Conservation (phyloP, 169 alveolate genomes). For the Amoebophrya sp. region DNA sequence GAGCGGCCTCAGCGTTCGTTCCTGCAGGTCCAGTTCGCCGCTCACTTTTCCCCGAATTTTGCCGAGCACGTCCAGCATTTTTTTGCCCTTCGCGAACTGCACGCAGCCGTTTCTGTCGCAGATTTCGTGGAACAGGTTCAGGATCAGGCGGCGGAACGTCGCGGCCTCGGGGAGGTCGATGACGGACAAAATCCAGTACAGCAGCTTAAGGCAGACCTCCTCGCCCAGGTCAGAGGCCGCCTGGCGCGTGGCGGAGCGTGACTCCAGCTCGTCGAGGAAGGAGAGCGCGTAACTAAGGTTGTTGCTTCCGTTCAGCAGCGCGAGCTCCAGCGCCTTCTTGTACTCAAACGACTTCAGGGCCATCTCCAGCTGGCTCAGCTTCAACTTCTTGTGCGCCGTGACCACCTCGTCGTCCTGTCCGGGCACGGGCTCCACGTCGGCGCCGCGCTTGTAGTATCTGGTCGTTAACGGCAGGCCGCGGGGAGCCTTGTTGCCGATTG, state of each 20-base stretch:
- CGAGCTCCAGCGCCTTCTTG: not conserved
- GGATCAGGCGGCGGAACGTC: not conserved
- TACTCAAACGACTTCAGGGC: not conserved
- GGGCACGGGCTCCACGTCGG: too few species aligned
- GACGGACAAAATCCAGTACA: not conserved
- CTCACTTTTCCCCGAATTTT: not conserved
- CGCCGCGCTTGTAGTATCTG: not conserved
- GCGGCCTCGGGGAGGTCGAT: not conserved
- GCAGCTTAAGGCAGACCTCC: too few species aligned
- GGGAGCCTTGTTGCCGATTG: not conserved
- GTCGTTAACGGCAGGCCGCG: not conserved
- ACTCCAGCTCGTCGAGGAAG: not conserved
- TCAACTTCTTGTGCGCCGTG: not conserved
- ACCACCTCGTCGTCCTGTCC: not conserved
- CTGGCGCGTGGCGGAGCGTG: not conserved
- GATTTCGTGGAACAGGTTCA: not conserved
- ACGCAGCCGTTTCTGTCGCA: not conserved
- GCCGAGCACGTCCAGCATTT: too few species aligned
- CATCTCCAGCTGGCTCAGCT: not conserved
- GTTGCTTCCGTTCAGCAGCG: not conserved
- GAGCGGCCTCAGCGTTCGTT: not conserved
- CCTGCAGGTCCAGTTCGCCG: not conserved
- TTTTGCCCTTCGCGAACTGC: too few species aligned
- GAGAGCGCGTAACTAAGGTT: not conserved
- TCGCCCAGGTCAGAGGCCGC: not conserved